Evolutionary conservation across 2,329 filamentous ascomycete species (phyloP).

Genomic region (Colletotrichum sidae): DNA sequence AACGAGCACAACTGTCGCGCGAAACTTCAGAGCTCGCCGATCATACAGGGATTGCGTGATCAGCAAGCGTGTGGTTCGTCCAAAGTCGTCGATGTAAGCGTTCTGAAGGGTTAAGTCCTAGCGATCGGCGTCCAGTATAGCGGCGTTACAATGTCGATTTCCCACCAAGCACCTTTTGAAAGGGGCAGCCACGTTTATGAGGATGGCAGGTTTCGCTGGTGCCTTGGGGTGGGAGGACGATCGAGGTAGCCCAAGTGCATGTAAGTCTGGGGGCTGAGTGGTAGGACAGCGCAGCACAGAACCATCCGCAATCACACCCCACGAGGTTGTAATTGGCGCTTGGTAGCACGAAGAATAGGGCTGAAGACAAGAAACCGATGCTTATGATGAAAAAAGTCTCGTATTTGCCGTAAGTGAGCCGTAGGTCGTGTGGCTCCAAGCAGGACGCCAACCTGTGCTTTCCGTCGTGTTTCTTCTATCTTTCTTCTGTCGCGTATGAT

Average conservation of each 20-base stretch:
- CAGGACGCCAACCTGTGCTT: slow-evolving; percentile 5
- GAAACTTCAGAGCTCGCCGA: background rate
- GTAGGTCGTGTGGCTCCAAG: background rate
- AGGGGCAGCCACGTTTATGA: slow-evolving; percentile 15
- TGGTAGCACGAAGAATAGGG: slow-evolving; percentile 31
- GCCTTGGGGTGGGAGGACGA: slow-evolving; percentile 22
- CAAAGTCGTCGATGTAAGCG: background rate
- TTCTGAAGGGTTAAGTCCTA: background rate
- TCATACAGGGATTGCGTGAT: slow-evolving; percentile 16
- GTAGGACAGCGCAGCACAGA: slow-evolving; percentile 29
- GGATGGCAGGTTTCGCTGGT: slow-evolving; percentile 28
- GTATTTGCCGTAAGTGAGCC: background rate
- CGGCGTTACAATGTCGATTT: background rate
- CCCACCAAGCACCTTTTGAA: background rate
- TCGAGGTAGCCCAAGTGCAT: slow-evolving; percentile 29
- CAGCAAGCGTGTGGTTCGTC: slow-evolving; percentile 8
- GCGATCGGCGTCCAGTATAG: background rate
- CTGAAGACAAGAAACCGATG: slow-evolving; percentile 8
- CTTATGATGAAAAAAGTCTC: slow-evolving; percentile 1
- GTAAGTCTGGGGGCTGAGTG: slow-evolving; percentile 33
- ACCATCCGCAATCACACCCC: slow-evolving; percentile 34
- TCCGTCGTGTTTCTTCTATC: slow-evolving; percentile 2
- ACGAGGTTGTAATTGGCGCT: slow-evolving; percentile 21
- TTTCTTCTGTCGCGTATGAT: slow-evolving; percentile 22
- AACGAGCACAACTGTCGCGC: slow-evolving; percentile 11